Base-by-base conservation (phyloP, 2,329 filamentous ascomycete species). In the Talaromyces sp. region DNA sequence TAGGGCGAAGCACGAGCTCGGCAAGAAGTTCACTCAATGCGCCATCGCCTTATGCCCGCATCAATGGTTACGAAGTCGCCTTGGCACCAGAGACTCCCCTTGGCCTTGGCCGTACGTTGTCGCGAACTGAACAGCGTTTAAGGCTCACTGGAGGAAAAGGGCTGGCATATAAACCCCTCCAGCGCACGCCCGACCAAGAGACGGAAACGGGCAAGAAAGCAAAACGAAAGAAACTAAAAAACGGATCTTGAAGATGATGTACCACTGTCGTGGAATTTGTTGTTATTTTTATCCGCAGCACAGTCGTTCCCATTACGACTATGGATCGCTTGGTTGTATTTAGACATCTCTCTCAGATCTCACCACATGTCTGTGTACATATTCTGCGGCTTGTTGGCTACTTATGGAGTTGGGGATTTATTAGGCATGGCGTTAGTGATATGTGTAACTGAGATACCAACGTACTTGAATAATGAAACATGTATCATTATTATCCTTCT, bases 61-160 rank as follows among this genome's bases (percentile, higher is more conserved):
- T 72, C 33, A 75, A 77, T 58, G 75, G 77, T 6, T 76, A 77
- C 61, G 71, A 78, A 56, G 73, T 79, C 56, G 73, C 76, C 2
- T 70, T 78, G 61, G 75, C 75, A 9, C 75, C 76, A 23, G 70
- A 74, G 44, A 71, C 69, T 1, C 71, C 74, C 16, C 67, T 75
- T 28, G 77, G 76, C 10, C 68, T 76, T 5, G 76, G 76, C 5
- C 69, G 73, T 34, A 73, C 72, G 8, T 65, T 80, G 60, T 79
- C 78, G 52, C 72, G 78, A 18, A 78, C 77, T 0, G 78, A 80
- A 62, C 70, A 76, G 65, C 70, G 78, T 33, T 77, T 80, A 34
- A 70, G 78, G 42, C 61, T 69, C 51, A 80, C 78, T 5, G 78
- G 78, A 12, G 78, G 75, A 5, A 75, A 71, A 47, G 78, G 78